Evolutionary conservation across 108 stramenopile species (phyloP).

Genomic region (Nitzschia sp.): DNA sequence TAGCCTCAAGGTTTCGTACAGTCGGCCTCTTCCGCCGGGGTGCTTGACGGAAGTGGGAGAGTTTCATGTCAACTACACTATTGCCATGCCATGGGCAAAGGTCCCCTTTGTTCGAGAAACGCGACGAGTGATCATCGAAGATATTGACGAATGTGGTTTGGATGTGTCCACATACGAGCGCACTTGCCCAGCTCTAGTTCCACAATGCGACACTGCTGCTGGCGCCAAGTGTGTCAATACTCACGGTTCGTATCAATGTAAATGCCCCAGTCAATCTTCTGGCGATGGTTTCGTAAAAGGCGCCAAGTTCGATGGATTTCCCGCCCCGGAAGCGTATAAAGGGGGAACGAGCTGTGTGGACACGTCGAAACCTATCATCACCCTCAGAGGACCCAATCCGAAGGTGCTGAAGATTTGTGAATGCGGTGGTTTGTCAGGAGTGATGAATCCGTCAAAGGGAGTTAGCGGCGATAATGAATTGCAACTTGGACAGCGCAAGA

Average conservation of each 20-base stretch:
- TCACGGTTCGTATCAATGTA: slow-evolving; percentile 84
- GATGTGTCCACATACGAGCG: slow-evolving; percentile 38
- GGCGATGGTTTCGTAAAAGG: slow-evolving; percentile 83
- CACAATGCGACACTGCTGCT: slow-evolving; percentile 75
- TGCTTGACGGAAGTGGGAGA: slow-evolving; percentile 83
- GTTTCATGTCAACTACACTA: slow-evolving; percentile 91
- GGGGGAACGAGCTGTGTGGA: slow-evolving; percentile 91
- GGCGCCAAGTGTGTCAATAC: slow-evolving; percentile 85
- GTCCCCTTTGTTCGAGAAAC: slow-evolving; percentile 61
- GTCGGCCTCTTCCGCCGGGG: slow-evolving; percentile 74
- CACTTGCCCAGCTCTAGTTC: slow-evolving; percentile 70
- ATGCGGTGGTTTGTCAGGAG: slow-evolving; percentile 61
- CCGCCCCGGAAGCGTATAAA: slow-evolving; percentile 37
- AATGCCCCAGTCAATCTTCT: slow-evolving; percentile 77
- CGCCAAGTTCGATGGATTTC: slow-evolving; percentile 32
- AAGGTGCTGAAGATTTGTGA: slow-evolving; percentile 73
- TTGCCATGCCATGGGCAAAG: slow-evolving; percentile 88
- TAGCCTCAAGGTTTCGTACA: slow-evolving; percentile 83
- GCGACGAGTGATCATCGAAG: slow-evolving; percentile 84
- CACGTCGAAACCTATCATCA: slow-evolving; percentile 77
- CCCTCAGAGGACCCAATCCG: slow-evolving; percentile 80
- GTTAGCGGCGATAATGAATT: slow-evolving; percentile 34
- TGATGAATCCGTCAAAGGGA: slow-evolving; percentile 37
- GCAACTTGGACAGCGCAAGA: slow-evolving; percentile 43
- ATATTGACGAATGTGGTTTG: slow-evolving; percentile 87